Base-by-base conservation (phyloP, 2,329 filamentous ascomycete species). In the Coleophoma cylindrospora region DNA sequence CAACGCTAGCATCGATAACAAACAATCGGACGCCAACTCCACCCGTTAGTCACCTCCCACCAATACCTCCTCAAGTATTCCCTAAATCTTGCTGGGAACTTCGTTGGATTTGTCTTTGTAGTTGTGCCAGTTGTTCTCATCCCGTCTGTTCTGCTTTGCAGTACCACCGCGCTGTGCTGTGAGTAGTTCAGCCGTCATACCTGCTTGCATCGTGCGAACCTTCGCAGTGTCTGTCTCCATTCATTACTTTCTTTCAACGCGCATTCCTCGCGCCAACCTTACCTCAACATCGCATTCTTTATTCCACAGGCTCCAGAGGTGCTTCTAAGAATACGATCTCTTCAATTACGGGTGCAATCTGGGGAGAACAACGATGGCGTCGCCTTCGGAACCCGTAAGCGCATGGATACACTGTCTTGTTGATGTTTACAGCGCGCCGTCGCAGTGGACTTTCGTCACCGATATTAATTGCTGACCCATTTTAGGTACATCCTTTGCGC, bases 401-500 rank as follows among this genome's bases (percentile, higher is more conserved):
- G 21, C 14, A 17, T 21, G 33, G 43, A 49, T 21, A 34, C 27
- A 27, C 2, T 27, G 40, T n/a, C 32, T 46, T 45, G 48, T 48
- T 45, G 47, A 52, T 41, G 49, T 56, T 53, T 52, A 50, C 43
- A 47, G 47, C 15, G 19, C 34, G 32, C 17, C 9, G 27, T 14
- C 33, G 13, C n/a, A 34, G 32, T 14, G 9, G 27, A 12, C 17
- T 17, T n/a, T 34, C n/a, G 36, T 14, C 32, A 17, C 27, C 33
- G 34, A 47, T 19, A 37, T 37, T 47, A 22, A 37, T 37, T 47
- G 14, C 34, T 38, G 19, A 37, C 45, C n/a, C 9, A 12, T 13
- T 13, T 15, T 47, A 89, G 84, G 83, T 89, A 61, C 83, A 87
- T 69, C 88, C 88, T 64, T 72, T 92, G 72, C 86, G 87, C 71